Percentiles rank a stretch among this genome's conserved stretches.
phyloP scores from a whole-genome alignment of 1,284 basidiomycete species.

The Leccinum cinnamomeum region DNA sequence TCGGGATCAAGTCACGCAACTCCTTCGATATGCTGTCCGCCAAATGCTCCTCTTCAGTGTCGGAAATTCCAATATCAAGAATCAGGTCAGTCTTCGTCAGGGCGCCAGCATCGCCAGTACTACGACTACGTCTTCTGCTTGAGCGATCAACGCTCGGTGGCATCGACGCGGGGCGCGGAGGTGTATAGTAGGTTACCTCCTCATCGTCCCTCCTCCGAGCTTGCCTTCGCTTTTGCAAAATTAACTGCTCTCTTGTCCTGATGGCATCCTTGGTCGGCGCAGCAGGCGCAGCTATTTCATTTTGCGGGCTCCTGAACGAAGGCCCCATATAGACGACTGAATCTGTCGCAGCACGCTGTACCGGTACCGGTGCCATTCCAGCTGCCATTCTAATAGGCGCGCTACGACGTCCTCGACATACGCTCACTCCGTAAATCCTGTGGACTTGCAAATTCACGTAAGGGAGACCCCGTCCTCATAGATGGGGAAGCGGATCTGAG shows the following conservation, averaged over 20 bases:
- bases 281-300: conserved; percentile 26
- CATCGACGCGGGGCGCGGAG: conserved; percentile 27
- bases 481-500: conserved; percentile 25
- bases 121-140: conserved; percentile 65
- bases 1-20: conserved; percentile 55
- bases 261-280: conserved; percentile 65
- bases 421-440: conserved; percentile 32
- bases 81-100: conserved; percentile 39
- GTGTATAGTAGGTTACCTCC: conserved; percentile 39
- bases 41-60: conserved; percentile 52
- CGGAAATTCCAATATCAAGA: conserved; percentile 41
- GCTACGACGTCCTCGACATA: conserved; percentile 23
- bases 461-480: conserved; percentile 28
- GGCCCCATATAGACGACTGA: conserved; percentile 37
- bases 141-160: conserved; percentile 47
- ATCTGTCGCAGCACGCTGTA: conserved; percentile 50
- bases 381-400: conserved; percentile 10
- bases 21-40: conserved; percentile 69
- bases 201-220: conserved; percentile 55
- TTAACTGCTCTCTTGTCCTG: conserved; percentile 63
- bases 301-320: conserved; percentile 31
- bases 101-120: conserved; percentile 65
- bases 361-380: conserved; percentile 29
- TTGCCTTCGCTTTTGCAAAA: conserved; percentile 70
- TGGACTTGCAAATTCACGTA: conserved; percentile 25